These are phyloP conservation scores for Erigeron canadensis DNA, from an alignment of 129 eudicot genomes.

Conservation along the genomic window DNA sequence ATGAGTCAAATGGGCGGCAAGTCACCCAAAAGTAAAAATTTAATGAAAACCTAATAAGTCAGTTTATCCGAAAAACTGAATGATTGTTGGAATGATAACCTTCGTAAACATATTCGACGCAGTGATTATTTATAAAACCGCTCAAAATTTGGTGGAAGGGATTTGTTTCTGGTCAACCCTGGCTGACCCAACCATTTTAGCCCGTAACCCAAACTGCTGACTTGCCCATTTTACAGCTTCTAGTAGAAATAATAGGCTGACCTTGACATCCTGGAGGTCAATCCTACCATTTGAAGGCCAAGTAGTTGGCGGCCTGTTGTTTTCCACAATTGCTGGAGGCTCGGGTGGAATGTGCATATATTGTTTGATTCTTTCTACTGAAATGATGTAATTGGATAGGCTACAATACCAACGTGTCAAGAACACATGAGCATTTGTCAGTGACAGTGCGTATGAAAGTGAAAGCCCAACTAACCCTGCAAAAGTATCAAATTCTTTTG, in stretches of 20 bases:
- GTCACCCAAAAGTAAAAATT: no score
- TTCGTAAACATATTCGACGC: no score
- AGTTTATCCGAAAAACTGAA: no score
- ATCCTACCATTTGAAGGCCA: constrained; percentile 74
- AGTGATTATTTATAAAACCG: no score
- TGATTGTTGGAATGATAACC: no score
- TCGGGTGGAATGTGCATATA: constrained; percentile 69
- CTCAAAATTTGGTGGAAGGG: no score
- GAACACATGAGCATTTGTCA: constrained; percentile 56
- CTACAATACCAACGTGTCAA: constrained; percentile 60
- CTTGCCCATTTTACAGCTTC: neutral
- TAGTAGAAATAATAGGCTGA: constrained; percentile 18
- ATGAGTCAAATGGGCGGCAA: no score
- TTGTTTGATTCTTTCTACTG: constrained; percentile 72
- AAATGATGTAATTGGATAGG: constrained; percentile 52
- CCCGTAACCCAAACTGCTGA: neutral
- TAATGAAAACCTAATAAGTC: no score
- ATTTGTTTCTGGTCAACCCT: neutral
- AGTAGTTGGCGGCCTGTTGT: constrained; percentile 53
- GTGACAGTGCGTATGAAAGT: constrained; percentile 64
- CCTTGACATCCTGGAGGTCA: constrained; percentile 56
- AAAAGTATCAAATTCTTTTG: neutral
- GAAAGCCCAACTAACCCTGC: constrained; percentile 72
- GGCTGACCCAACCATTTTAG: neutral
- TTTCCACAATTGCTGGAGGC: constrained; percentile 62